Evolutionary conservation across 2,329 filamentous ascomycete species (phyloP).

Genomic region (Cytospora schulzeri): DNA sequence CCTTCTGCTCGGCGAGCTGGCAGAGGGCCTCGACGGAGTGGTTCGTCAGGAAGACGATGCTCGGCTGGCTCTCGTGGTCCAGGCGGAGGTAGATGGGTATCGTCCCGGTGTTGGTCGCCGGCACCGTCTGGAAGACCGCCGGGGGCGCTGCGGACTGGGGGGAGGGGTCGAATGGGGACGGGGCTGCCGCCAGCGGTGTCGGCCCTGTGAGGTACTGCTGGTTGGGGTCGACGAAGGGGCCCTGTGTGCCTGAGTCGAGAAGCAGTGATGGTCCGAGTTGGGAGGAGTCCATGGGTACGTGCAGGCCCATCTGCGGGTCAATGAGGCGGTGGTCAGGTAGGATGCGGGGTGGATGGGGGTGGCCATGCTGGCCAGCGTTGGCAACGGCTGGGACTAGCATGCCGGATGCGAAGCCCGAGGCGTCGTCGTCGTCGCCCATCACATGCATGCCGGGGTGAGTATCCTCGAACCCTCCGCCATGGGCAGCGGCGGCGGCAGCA

Average conservation of each 20-base stretch:
- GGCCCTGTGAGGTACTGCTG: constrained; percentile 34
- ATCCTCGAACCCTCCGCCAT: constrained; percentile 44
- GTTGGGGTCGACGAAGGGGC: constrained; percentile 39
- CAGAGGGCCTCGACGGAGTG: constrained; percentile 64
- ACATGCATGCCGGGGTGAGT: constrained; percentile 31
- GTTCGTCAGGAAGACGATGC: constrained; percentile 65
- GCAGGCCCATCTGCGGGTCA: constrained; percentile 37
- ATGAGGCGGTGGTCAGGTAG: constrained; percentile 27
- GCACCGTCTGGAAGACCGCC: constrained; percentile 12
- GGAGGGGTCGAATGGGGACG: constrained; percentile 20
- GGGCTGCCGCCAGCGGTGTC: constrained; percentile 32
- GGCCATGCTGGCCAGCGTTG: constrained; percentile 29
- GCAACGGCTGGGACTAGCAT: constrained; percentile 28
- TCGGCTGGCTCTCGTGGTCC: constrained; percentile 54
- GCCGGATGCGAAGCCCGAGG: constrained; percentile 11
- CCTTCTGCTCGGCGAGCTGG: constrained; percentile 62
- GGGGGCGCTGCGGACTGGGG: constrained; percentile 10
- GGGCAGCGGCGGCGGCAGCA: too few species aligned
- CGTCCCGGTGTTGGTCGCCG: constrained; percentile 18
- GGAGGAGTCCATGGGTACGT: constrained; percentile 52
- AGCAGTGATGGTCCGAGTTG: constrained; percentile 43
- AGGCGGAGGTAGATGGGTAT: constrained; percentile 70
- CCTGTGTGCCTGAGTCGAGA: constrained; percentile 42
- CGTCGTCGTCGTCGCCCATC: constrained; percentile 11
- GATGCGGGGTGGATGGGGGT: constrained; percentile 15